Base-by-base conservation (phyloP, 225 moss, liverwort and hornwort genomes). In the Sphagnum contortum region DNA sequence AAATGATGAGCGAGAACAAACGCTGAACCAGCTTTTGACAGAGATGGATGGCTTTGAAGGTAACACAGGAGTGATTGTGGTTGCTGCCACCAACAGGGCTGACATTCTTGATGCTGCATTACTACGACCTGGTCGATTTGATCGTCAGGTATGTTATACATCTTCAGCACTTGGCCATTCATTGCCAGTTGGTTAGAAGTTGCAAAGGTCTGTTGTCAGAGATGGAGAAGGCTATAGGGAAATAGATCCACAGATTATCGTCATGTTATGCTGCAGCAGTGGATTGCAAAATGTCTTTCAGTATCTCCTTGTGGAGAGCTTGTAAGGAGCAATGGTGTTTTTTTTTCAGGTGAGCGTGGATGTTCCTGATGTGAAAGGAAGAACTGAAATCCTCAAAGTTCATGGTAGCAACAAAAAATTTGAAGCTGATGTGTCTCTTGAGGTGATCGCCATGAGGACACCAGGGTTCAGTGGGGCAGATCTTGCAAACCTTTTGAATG, bases 31-130 rank as follows among this genome's bases (percentile, higher is more conserved):
- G 68, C 71, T 84, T 8, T 59, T 84, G 44, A 84, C 81, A 29
- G 84, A 84, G 61, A 84, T 81, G 84, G 84, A 84, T 14, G 84
- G 84, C 0, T 84, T 84, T 46, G 80, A 80, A 52, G 84, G 84
- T 47, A 84, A 84, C 48, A 84, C 80, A 2, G 81, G 84, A 45
- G 84, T 84, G 3, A 84, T 84, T 49, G 84, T 84, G 6, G 77
- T 84, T 50, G 84, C 80, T 50, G 84, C 84, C 6, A 84, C 84
- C 2, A 84, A 84, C 51, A 81, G 84, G 48, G 72, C 76, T 3
- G 84, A 84, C 29, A 78, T 84, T 61, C 81, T 81, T 4, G 84
- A 84, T 67, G 68, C 81, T 61, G 84, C 84, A 12, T 73, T 84
- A 75, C 81, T 84, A 1, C 74, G 84, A 50, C 84, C 84, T 29